Evolutionary conservation across 2,329 filamentous ascomycete species (phyloP), one percentile per base, ranked within the genome.

Genomic region (Aspergillus pseudoglaucus): DNA sequence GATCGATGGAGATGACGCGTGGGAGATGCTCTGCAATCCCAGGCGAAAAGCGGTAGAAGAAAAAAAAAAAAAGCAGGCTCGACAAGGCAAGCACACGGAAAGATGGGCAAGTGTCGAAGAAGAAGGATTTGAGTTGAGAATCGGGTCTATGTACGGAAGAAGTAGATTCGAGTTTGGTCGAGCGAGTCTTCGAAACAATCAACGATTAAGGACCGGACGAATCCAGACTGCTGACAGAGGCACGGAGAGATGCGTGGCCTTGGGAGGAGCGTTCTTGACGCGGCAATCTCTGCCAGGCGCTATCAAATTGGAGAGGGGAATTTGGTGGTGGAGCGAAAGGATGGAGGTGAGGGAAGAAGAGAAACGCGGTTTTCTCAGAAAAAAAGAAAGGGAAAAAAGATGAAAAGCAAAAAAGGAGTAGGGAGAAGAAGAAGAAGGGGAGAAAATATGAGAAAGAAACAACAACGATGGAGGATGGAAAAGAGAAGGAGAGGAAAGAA

Each of bases 11-110:
- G 38, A 46, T 45, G 47, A 44, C 15, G 22, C 37, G 47, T 48
- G 53, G 59, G 64, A 60, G 56, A 62, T 69, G 66, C 66, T 63
- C 66, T 67, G 65, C 66, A 69, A 59, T 59, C 62, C 64, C 56
- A 56, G 48, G 47, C 42, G 50, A 35, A 35, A 17, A 35, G 6
- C 33, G 33, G 33, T 6, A 3, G n/a, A 7, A n/a, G 5, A 32
- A 32, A 37, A 37, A 15, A 37, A n/a, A 55, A 50, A 50, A 53
- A 49, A 57, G 49, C 47, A 50, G 49, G 47, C 44, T 55, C 47
- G 53, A 59, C 50, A 52, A 42, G 49, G 48, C 47, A 51, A 55
- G 48, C 48, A 47, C 48, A 53, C 46, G 51, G 52, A 47, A 54
- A 47, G 48, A 51, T 20, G 44, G 53, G 46, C 50, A 48, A 53